Conservation (phyloP, 2,329 filamentous ascomycete genomes). For the Trichoderma semiorbis region DNA sequence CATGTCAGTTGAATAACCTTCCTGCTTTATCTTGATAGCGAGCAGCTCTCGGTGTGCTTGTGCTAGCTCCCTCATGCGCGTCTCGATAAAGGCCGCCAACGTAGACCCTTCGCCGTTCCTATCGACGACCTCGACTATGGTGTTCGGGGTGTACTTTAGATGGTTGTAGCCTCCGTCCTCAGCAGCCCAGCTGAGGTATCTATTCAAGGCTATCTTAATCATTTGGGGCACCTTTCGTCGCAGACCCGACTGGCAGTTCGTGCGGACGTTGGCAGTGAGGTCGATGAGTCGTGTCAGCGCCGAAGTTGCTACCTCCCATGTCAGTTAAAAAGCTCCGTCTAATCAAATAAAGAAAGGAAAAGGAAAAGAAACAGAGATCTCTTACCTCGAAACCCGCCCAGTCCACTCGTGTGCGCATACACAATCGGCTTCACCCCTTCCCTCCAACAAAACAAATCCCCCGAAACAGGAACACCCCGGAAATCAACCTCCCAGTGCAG, state of each 20-base stretch:
- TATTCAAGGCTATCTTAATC: conserved; percentile 35
- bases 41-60: conserved; percentile 37
- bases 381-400: conserved; percentile 35
- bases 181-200: conserved; percentile 41
- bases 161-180: conserved; percentile 38
- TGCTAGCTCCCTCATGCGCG: conserved; percentile 35
- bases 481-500: conserved; percentile 41
- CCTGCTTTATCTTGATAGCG: conserved; percentile 25
- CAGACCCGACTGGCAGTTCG: conserved; percentile 35
- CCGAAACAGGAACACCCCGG: conserved; percentile 38
- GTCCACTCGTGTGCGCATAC: conserved; percentile 33
- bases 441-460: conserved; percentile 34
- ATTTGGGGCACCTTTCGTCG: conserved; percentile 30
- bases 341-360: not conserved
- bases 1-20: not conserved
- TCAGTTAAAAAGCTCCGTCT: conserved; percentile 18
- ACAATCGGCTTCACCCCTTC: conserved; percentile 35
- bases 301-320: conserved; percentile 33
- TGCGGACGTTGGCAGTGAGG: conserved; percentile 36
- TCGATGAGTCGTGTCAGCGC: conserved; percentile 40
- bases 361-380: not conserved
- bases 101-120: conserved; percentile 24
- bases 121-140: conserved; percentile 37
- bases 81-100: conserved; percentile 36
- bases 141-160: conserved; percentile 37